Conservation (phyloP, 1,139 yeast genomes). For the Suhomyces bolitotheri region DNA sequence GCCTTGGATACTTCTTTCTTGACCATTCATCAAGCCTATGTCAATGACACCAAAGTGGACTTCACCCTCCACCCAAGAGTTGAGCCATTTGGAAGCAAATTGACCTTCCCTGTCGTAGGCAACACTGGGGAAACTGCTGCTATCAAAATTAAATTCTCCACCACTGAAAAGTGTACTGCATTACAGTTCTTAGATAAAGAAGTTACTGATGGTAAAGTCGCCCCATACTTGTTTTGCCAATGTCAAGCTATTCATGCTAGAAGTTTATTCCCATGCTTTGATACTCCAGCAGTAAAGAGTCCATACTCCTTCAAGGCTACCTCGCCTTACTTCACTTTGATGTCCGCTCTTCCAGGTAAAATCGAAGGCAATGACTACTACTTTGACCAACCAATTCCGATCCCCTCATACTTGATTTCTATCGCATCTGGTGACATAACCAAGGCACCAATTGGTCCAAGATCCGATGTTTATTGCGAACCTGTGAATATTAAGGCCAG, state of each 20-base stretch:
- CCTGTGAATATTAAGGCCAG: conserved; percentile 68
- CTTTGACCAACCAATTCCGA: conserved; percentile 77
- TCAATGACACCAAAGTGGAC: conserved; percentile 40
- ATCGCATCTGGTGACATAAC: conserved; percentile 82
- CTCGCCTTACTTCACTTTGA: conserved; percentile 67
- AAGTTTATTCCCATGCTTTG: conserved; percentile 86
- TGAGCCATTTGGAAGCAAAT: conserved; percentile 70
- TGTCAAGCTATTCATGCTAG: conserved; percentile 92
- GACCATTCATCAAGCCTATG: conserved; percentile 43
- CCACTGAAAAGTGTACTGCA: conserved; percentile 79
- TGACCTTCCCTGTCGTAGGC: conserved; percentile 37
- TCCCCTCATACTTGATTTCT: conserved; percentile 82
- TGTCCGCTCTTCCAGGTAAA: conserved; percentile 59
- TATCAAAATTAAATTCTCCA: conserved; percentile 55
- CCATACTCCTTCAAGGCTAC: conserved; percentile 58
- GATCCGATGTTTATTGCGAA: conserved; percentile 81
- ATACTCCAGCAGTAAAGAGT: conserved; percentile 83
- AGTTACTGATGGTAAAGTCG: conserved; percentile 72
- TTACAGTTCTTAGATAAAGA: conserved; percentile 79
- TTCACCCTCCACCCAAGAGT: conserved; percentile 48
- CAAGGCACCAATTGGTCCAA: conserved; percentile 75
- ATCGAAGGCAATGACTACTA: conserved; percentile 39
- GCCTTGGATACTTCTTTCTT: conserved; percentile 72
- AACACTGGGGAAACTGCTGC: conserved; percentile 19
- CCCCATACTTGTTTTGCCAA: conserved; percentile 84